Base-by-base conservation (phyloP, 1,139 yeast genomes). In the Scheffersomyces titani region DNA sequence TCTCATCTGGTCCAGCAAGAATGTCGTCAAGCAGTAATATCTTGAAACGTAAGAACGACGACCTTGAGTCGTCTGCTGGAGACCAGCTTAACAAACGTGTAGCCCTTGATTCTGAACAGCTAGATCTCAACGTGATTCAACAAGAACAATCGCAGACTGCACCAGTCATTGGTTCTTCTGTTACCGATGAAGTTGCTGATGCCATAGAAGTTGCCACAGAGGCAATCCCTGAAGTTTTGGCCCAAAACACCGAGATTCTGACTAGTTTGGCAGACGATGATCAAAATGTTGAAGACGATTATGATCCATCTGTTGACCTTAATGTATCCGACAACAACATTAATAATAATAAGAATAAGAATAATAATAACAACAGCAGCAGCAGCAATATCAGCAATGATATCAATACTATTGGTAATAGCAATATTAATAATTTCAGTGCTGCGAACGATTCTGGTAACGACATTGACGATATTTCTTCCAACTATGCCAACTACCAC, bases 41-140 rank as follows among this genome's bases (percentile, higher is more conserved):
- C 75, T 77, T 87, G 68, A 89, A 89, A 69, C 81, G 96, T 59
- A 88, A 88, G 76, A 88, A 86, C 73, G 92, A 89, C 61, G 83
- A 79, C 55, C 63, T 64, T 48, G 89, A 84, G 53, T 65, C 69
- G 18, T 54, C 65, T 13, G 60, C 71, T 1, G 67, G 64, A n/a
- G 81, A 76, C 58, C 76, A 71, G 57, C 63, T 75, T 50, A 78
- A 77, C 57, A 89, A 89, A 66, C 76, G 96, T 56, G 89, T 88
- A 7, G 94, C 96, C 0, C 79, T 89, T 64, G 92, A 89, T 60
- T 83, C 85, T 47, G 87, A 83, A 54, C 81, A 64, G 69, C 71
- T 66, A 67, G 78, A 70, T 19, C 62, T 63, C 52, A 62, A 59
- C 20, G 74, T 72, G 52, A 71, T 72, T 55, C 70, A 73, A 56